Conservation (phyloP, 23 red algal species). For the Gracilaria gracilis region DNA sequence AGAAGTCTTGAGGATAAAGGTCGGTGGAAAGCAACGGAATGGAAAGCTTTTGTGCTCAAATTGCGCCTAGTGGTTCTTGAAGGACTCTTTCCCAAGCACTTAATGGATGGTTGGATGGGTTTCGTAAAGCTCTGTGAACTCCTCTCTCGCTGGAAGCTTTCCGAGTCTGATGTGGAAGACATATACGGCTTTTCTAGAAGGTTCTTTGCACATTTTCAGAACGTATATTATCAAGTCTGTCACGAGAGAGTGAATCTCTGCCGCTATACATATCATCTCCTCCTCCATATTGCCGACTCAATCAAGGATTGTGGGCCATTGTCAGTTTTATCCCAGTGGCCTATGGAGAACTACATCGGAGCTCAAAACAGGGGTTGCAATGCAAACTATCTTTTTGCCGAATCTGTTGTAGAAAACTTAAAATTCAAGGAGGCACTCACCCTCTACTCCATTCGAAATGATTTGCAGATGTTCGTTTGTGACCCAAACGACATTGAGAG, state of each 20-base stretch:
- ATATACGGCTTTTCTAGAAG: neutral
- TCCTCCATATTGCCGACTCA: neutral
- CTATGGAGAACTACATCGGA: conserved; percentile 8
- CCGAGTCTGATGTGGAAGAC: neutral
- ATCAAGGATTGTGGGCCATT: neutral
- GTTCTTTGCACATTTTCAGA: neutral
- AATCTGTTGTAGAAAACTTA: neutral
- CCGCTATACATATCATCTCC: conserved; percentile 13
- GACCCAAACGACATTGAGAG: no score
- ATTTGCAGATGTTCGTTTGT: no score
- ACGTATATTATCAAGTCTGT: neutral
- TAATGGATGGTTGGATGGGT: neutral
- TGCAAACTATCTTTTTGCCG: conserved; percentile 1
- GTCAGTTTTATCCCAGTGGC: conserved; percentile 2
- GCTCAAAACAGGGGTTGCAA: conserved; percentile 1
- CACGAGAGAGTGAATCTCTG: neutral
- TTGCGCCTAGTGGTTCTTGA: neutral
- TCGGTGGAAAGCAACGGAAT: conserved; percentile 20
- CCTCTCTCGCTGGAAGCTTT: neutral
- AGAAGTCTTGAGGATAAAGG: neutral
- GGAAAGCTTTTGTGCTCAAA: conserved; percentile 27
- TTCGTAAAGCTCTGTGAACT: neutral
- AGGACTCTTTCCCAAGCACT: neutral
- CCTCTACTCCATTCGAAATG: no score
- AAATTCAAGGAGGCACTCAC: neutral